These are phyloP conservation scores for Ogataea angusta DNA, from an alignment of 805 yeast genomes.

Conservation along the genomic window DNA sequence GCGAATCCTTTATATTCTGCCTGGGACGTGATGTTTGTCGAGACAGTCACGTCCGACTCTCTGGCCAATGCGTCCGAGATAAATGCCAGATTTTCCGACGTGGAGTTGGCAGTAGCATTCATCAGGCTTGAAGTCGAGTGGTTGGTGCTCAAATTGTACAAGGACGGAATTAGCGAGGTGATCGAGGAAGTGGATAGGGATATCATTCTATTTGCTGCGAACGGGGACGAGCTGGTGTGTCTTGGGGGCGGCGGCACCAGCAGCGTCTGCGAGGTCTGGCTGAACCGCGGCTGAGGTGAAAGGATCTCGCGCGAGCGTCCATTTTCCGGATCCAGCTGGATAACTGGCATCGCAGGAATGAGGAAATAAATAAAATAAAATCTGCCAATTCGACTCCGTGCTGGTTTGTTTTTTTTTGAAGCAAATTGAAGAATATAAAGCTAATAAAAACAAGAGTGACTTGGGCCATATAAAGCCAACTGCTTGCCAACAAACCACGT, in stretches of 20 bases:
- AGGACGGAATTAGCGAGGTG: conserved; percentile 30
- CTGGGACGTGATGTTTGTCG: conserved; percentile 50
- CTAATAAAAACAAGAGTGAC: conserved; percentile 1
- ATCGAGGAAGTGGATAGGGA: conserved; percentile 33
- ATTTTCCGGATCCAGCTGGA: conserved; percentile 2
- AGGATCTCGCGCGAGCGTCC: conserved; percentile 6
- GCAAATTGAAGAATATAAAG: conserved; percentile 1
- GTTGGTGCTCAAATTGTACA: conserved; percentile 27
- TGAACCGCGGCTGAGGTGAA: conserved; percentile 9
- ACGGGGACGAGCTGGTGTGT: conserved; percentile 11
- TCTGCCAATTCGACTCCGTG: conserved; percentile 6
- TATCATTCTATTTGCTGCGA: conserved; percentile 25
- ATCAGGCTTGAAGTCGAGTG: conserved; percentile 23
- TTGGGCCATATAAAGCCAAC: background rate
- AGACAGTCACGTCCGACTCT: conserved; percentile 62
- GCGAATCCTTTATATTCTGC: conserved; percentile 90
- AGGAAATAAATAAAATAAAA: background rate
- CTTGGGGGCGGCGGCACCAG: conserved; percentile 3
- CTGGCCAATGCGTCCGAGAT: conserved; percentile 56
- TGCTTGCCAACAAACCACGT: background rate
- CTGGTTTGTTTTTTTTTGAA: conserved; percentile 2
- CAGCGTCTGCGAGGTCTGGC: background rate
- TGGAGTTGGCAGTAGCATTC: conserved; percentile 14
- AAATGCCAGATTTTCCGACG: conserved; percentile 12
- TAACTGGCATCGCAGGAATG: conserved; percentile 3